Base-by-base conservation (phyloP, 139 green algal species). In the Auxenochlorella protothecoides region DNA sequence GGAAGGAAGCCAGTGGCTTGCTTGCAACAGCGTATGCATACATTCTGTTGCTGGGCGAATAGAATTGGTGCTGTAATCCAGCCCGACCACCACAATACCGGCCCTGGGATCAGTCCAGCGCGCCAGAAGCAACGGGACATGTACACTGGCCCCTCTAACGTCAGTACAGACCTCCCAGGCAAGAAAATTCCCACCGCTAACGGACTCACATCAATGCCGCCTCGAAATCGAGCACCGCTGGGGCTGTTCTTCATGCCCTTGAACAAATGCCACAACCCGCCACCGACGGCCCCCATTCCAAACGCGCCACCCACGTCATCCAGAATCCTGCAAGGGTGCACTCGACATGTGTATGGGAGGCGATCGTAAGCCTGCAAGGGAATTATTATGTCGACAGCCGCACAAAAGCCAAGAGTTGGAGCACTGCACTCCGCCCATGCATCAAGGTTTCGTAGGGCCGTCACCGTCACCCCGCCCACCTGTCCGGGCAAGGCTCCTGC, bases 231-330 rank as follows among this genome's bases (percentile, higher is more conserved):
- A 65, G 89, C 84, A 3, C 92, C 90, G 10, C 81, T 78, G 3
- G 95, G 95, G 0, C 84, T 92, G 78, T 97, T 97, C 65, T 91
- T 93, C n/a, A 89, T 76, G 52, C 94, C 95, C 71, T 95, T 96
- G 60, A 96, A 74, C 11, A 95, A 73, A 72, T 98, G 90, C 88
- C 89, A 98, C 2, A 93, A 63, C 5, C 94, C 93, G 62, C 95
- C 95, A 53, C 95, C 95, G 5, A 99, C 85, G 12, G 90, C 94
- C 27, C 95, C 95, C 95, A 99, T 99, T n/a, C 90, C 95, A 77
- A 99, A 99, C 0, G 95, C 95, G 54, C 93, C 91, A 16, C 95
- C 95, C 52, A 98, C 88, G 76, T 99, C 95, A 74, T 98, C 96
- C 7, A 98, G 67, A 51, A 99, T 99, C 59, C 95, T 87, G 78